phyloP scores from a whole-genome alignment of 768 basidiomycete species.

The Zangia roseola region DNA sequence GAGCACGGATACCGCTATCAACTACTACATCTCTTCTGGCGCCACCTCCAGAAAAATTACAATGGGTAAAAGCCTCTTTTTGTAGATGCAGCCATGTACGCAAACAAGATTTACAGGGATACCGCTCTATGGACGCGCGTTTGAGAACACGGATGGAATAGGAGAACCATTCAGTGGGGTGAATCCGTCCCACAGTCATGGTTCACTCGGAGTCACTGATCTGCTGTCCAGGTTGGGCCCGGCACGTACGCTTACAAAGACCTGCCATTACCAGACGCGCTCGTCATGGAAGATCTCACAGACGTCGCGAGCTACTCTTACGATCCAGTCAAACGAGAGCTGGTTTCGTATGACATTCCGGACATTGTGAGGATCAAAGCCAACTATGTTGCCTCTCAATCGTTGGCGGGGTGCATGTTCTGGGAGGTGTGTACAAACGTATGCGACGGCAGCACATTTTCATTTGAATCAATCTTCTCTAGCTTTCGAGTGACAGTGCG shows the following conservation, averaged over 20 bases:
- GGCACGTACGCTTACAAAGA: slow-evolving; percentile 77
- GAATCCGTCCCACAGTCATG: slow-evolving; percentile 15
- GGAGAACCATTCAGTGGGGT: slow-evolving; percentile 69
- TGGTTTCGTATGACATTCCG: slow-evolving; percentile 78
- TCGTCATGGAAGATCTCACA: slow-evolving; percentile 62
- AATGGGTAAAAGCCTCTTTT: slow-evolving; percentile 43
- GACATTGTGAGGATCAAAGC: slow-evolving; percentile 65
- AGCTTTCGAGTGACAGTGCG: slow-evolving; percentile 60
- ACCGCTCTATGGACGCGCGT: slow-evolving; percentile 79
- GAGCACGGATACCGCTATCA: slow-evolving; percentile 65
- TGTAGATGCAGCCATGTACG: neutral
- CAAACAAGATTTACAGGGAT: slow-evolving; percentile 43
- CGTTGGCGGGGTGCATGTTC: slow-evolving; percentile 71
- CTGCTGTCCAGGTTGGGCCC: slow-evolving; percentile 54
- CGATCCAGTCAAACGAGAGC: slow-evolving; percentile 59
- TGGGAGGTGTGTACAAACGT: slow-evolving; percentile 48
- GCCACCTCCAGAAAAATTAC: slow-evolving; percentile 65
- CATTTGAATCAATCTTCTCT: neutral
- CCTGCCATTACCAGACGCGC: slow-evolving; percentile 62
- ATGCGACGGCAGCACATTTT: too few relatives aligned
- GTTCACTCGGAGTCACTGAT: neutral
- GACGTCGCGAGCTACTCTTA: slow-evolving; percentile 81
- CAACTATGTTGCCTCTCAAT: slow-evolving; percentile 58
- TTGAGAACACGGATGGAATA: slow-evolving; percentile 66
- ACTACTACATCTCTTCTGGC: slow-evolving; percentile 57